Percentiles rank a stretch among this genome's conserved stretches.
Evolutionary conservation across 192 early-diverging fungal species (phyloP).

Genomic region (Borealophlyctis nickersoniae): DNA sequence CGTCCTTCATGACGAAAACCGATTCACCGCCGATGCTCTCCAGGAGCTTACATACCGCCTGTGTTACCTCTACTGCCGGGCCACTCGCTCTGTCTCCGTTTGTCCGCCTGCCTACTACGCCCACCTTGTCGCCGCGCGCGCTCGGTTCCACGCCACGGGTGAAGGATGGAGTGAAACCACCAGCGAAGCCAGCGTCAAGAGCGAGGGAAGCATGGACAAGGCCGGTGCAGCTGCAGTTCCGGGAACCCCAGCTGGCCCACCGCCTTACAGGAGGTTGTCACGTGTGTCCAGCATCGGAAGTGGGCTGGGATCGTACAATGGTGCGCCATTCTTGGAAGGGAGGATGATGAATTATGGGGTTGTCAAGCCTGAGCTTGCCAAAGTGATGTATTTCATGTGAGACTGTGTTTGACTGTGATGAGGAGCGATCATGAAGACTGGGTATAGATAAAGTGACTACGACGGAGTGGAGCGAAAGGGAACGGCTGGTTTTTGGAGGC

Average conservation of each 20-base stretch:
- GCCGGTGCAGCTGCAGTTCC: slow-evolving; percentile 5
- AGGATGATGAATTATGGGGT: slow-evolving; percentile 44
- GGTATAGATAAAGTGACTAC: too few species aligned
- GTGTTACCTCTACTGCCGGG: slow-evolving; percentile 86
- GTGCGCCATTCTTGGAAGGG: slow-evolving; percentile 2
- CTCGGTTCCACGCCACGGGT: slow-evolving; percentile 75
- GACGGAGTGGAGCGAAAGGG: too few species aligned
- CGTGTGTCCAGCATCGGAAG: neutral
- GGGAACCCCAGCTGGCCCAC: neutral
- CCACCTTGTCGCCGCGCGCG: slow-evolving; percentile 81
- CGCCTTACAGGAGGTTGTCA: neutral
- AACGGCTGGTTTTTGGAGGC: too few species aligned
- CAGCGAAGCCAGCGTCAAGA: slow-evolving; percentile 20
- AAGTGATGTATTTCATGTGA: slow-evolving; percentile 58
- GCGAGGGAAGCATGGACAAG: slow-evolving; percentile 16
- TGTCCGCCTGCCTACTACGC: slow-evolving; percentile 92
- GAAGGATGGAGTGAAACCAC: slow-evolving; percentile 41
- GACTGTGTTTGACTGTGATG: too few species aligned
- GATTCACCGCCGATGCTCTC: slow-evolving; percentile 72
- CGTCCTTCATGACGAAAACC: slow-evolving; percentile 84
- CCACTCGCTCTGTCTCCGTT: slow-evolving; percentile 83
- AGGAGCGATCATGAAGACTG: too few species aligned
- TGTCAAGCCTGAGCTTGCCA: slow-evolving; percentile 52
- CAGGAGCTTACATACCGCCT: slow-evolving; percentile 85
- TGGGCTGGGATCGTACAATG: neutral